phyloP scores from a whole-genome alignment of 1,139 yeast species.

The Blastobotrys indianensis region DNA sequence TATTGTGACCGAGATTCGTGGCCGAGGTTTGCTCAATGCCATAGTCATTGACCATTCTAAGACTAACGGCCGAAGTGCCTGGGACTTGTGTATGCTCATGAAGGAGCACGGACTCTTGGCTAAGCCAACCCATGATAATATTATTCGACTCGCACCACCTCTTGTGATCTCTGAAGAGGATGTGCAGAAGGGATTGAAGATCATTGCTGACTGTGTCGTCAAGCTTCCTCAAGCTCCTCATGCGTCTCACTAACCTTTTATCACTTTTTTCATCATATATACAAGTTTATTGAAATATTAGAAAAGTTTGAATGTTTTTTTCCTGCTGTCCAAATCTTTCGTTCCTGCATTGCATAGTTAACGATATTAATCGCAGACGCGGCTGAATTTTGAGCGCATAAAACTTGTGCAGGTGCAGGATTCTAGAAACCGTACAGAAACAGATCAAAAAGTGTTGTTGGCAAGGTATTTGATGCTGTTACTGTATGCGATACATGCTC shows the following conservation, averaged over 20 bases:
- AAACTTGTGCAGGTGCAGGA: too few species aligned
- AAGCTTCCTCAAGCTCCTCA: constrained; percentile 42
- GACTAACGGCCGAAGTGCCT: constrained; percentile 87
- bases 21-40: constrained; percentile 84
- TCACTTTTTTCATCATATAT: not conserved
- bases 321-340: too few species aligned
- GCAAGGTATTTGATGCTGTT: too few species aligned
- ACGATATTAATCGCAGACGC: too few species aligned
- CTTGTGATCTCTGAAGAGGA: constrained; percentile 86
- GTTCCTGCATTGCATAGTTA: too few species aligned
- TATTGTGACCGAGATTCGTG: constrained; percentile 84
- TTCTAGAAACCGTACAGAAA: too few species aligned
- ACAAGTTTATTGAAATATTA: not conserved
- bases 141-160: constrained; percentile 95
- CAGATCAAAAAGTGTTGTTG: too few species aligned
- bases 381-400: too few species aligned
- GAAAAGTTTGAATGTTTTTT: too few species aligned
- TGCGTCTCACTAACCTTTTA: constrained; percentile 1
- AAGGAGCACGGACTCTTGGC: constrained; percentile 87
- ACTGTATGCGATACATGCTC: too few species aligned
- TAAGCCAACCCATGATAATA: constrained; percentile 94
- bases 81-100: constrained; percentile 92
- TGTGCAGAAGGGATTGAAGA: constrained; percentile 69
- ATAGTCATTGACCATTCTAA: constrained; percentile 81
- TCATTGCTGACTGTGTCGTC: constrained; percentile 57